These are phyloP conservation scores for Fusarium miscanthi DNA, from an alignment of 2,329 filamentous ascomycete genomes.

Conservation along the genomic window DNA sequence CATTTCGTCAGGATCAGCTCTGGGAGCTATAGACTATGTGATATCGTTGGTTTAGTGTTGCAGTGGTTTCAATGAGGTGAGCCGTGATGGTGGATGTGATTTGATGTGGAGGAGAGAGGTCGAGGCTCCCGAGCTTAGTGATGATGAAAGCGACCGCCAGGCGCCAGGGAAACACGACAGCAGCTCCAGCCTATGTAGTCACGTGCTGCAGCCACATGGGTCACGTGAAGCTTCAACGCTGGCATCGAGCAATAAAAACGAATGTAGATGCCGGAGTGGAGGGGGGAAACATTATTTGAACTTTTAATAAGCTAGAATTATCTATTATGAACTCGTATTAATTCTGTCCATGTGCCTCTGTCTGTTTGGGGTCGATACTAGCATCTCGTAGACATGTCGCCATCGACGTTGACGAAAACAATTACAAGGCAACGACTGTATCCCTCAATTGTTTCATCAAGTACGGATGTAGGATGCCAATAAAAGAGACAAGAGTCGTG, in stretches of 20 bases:
- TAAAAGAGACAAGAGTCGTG: neutral
- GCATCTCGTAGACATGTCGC: neutral
- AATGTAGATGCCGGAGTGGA: neutral
- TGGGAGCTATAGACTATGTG: constrained; percentile 36
- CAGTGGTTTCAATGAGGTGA: constrained; percentile 16
- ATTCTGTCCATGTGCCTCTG: accelerated
- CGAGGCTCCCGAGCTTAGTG: constrained; percentile 47
- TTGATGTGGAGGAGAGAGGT: constrained; percentile 41
- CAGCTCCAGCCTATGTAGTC: constrained; percentile 42
- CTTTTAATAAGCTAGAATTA: neutral
- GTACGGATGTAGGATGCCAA: neutral
- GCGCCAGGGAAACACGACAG: constrained; percentile 61
- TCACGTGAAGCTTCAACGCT: constrained; percentile 30
- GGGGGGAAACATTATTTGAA: too few species aligned
- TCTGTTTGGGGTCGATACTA: neutral
- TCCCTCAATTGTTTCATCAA: neutral
- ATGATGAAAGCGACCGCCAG: constrained; percentile 52
- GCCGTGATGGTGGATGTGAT: constrained; percentile 35
- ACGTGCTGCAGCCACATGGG: constrained; percentile 39
- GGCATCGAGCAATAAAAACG: neutral
- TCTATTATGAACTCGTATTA: accelerated
- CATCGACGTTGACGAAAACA: neutral
- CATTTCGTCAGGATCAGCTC: constrained; percentile 51
- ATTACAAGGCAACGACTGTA: neutral
- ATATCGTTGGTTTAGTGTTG: constrained; percentile 8